phyloP scores from a whole-genome alignment of 805 yeast species.

The Suhomyces prunicola region DNA sequence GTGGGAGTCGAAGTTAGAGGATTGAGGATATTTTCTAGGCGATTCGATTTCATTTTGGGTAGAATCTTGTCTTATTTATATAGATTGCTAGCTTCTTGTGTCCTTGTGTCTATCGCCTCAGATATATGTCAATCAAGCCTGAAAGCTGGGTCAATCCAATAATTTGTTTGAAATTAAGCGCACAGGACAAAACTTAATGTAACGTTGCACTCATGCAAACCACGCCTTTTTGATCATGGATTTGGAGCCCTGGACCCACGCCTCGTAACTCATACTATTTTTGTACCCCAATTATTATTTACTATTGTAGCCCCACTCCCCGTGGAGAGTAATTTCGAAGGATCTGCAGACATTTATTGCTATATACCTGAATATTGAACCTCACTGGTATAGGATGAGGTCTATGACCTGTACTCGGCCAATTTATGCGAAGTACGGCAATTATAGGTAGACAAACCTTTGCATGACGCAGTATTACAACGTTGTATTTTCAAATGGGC shows the following conservation, averaged over 20 bases:
- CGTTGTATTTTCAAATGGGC: background rate
- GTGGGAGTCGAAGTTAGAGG: constrained; percentile 19
- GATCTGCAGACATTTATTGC: background rate
- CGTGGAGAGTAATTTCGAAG: background rate
- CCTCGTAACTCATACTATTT: background rate
- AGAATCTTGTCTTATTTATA: background rate
- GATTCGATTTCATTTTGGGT: constrained; percentile 4
- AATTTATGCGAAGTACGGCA: background rate
- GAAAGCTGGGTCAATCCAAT: background rate
- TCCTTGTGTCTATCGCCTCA: background rate
- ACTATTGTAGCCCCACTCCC: background rate
- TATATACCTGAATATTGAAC: background rate
- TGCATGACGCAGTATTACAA: background rate
- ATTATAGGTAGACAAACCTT: background rate
- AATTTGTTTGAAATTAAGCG: background rate
- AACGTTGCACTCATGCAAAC: background rate
- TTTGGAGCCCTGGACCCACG: background rate
- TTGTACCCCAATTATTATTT: background rate
- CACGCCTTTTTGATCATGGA: background rate
- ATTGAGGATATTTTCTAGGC: constrained; percentile 19
- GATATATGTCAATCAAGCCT: background rate
- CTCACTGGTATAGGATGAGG: background rate
- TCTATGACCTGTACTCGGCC: background rate
- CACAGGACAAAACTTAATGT: background rate
- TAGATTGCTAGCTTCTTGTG: background rate